Evolutionary conservation across 1,284 basidiomycete genomes (phyloP).

Genomic region (Cutaneotrichosporon cavernicola): DNA sequence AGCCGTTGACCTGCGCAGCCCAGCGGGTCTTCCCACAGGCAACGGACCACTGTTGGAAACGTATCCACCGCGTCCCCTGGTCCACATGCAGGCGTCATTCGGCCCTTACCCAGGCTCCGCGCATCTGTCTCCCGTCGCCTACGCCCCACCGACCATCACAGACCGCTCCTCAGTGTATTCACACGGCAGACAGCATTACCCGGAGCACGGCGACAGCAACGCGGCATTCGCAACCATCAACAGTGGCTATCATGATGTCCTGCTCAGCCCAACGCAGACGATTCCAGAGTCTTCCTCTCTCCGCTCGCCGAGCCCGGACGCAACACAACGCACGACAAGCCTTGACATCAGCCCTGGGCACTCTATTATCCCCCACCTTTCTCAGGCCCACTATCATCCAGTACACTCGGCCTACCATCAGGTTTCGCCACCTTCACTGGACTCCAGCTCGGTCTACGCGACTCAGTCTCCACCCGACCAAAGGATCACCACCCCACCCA

Average conservation of each 20-base stretch:
- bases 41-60: not conserved
- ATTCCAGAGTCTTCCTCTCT: not conserved
- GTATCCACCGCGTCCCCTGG: constrained; percentile 1
- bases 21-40: not conserved
- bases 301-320: not conserved
- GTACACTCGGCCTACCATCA: not conserved
- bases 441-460: not conserved
- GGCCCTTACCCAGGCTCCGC: not conserved
- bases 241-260: not conserved
- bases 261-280: not conserved
- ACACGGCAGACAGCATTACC: not conserved
- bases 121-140: not conserved
- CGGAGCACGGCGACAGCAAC: not conserved
- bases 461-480: constrained; percentile 4
- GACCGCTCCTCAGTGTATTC: not conserved
- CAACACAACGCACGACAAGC: not conserved
- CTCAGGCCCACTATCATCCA: not conserved
- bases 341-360: not conserved
- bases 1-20: not conserved
- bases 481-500: not conserved
- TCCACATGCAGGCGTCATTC: not conserved
- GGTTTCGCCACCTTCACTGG: not conserved
- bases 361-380: not conserved
- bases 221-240: not conserved
- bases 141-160: not conserved